A percentile compares a stretch with the other conserved stretches of the same genome.
These are phyloP conservation scores for Hordeum marinum DNA, from an alignment of 176 grass and related monocot genomes.

Conservation along the genomic window DNA sequence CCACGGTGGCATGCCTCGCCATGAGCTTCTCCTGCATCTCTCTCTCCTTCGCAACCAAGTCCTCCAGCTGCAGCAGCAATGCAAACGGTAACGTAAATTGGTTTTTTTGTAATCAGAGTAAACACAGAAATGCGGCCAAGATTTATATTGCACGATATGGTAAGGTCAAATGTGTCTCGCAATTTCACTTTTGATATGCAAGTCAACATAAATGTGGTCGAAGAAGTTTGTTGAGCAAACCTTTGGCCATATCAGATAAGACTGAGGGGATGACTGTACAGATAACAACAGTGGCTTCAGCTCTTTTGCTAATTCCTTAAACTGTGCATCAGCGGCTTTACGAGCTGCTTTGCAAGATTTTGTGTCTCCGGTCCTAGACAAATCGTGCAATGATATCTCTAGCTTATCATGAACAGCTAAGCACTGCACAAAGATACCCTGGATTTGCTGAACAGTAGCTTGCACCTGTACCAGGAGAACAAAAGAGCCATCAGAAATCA, in stretches of 20 bases:
- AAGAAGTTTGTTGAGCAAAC: constrained; percentile 31
- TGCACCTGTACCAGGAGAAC: constrained; percentile 50
- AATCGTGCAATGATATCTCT: constrained; percentile 68
- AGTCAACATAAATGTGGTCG: not conserved
- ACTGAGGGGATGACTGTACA: constrained; percentile 73
- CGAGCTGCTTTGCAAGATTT: constrained; percentile 81
- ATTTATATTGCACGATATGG: not conserved
- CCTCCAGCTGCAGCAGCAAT: constrained; percentile 56
- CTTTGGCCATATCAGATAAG: constrained; percentile 88
- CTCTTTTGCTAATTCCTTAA: constrained; percentile 86
- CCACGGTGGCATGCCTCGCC: constrained; percentile 76
- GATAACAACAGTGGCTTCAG: constrained; percentile 64
- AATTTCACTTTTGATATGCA: not conserved
- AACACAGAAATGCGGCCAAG: not conserved
- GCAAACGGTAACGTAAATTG: not conserved
- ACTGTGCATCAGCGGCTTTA: constrained; percentile 84
- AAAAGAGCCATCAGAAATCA: not conserved
- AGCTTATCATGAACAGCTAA: constrained; percentile 76
- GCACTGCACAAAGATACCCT: constrained; percentile 65
- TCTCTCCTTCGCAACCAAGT: constrained; percentile 70
- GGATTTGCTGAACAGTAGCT: constrained; percentile 67
- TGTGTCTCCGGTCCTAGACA: constrained; percentile 81
- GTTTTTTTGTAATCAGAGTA: not conserved
- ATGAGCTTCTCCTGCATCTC: constrained; percentile 97
- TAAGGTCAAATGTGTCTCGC: not conserved